These are phyloP conservation scores for Eucalyptus grandis DNA, from an alignment of 345 rosid genomes.

Conservation along the genomic window DNA sequence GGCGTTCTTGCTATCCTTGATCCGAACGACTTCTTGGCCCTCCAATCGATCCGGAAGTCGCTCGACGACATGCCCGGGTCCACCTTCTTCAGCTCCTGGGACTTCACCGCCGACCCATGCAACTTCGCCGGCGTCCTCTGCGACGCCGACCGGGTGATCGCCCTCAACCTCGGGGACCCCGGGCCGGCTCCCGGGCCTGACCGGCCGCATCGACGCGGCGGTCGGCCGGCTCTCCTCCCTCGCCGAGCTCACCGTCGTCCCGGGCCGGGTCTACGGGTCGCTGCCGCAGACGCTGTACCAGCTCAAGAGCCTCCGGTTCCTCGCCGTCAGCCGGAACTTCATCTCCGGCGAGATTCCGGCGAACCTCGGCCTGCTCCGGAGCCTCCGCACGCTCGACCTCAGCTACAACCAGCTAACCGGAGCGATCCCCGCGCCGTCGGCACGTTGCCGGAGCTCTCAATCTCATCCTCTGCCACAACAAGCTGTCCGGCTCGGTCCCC, in stretches of 20 bases:
- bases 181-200: slow-evolving; percentile 83
- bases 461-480: slow-evolving; percentile 77
- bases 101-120: slow-evolving; percentile 92
- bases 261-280: slow-evolving; percentile 68
- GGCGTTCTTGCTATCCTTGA: slow-evolving; percentile 33
- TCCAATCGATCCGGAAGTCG: slow-evolving; percentile 71
- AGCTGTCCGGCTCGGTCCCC: slow-evolving; percentile 70
- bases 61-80: slow-evolving; percentile 73
- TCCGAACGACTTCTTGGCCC: slow-evolving; percentile 82
- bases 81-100: slow-evolving; percentile 79
- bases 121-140: slow-evolving; percentile 85
- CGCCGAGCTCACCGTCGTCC: slow-evolving; percentile 66
- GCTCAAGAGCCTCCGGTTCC: slow-evolving; percentile 55
- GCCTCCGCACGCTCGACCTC: slow-evolving; percentile 71
- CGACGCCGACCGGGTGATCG: slow-evolving; percentile 43
- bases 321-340: slow-evolving; percentile 66
- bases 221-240: slow-evolving; percentile 69
- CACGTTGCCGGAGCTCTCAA: slow-evolving; percentile 54
- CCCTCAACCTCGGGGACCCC: slow-evolving; percentile 76
- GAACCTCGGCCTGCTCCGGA: slow-evolving; percentile 44
- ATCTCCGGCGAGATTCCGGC: slow-evolving; percentile 68
- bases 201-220: slow-evolving; percentile 64
- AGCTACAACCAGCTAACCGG: slow-evolving; percentile 83
- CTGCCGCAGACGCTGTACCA: slow-evolving; percentile 55
- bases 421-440: slow-evolving; percentile 46